Conservation (phyloP, 345 rosid species). For the Adansonia digitata region DNA sequence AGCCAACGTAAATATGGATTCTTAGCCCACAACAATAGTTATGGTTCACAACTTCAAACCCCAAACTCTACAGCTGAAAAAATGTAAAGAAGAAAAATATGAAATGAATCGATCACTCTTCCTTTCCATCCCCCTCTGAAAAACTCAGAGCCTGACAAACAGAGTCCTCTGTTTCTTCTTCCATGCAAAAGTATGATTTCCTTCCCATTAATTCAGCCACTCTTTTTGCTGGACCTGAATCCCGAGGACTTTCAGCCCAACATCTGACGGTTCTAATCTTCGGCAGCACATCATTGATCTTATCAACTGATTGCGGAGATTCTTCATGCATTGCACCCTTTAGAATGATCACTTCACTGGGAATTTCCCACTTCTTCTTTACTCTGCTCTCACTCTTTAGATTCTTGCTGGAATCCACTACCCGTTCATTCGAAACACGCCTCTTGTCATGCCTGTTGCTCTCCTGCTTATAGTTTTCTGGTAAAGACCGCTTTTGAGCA, state of each 20-base stretch:
- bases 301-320: conserved; percentile 26
- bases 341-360: conserved; percentile 44
- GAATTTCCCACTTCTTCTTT: conserved; percentile 95
- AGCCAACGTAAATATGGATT: neutral
- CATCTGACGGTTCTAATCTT: conserved; percentile 60
- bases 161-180: conserved; percentile 22
- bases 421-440: conserved; percentile 49
- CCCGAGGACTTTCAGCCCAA: conserved; percentile 64
- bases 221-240: conserved; percentile 87
- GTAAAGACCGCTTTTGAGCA: conserved; percentile 65
- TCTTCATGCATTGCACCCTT: conserved; percentile 31
- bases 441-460: conserved; percentile 49
- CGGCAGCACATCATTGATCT: conserved; percentile 39
- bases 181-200: conserved; percentile 41
- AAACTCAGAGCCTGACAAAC: conserved; percentile 47
- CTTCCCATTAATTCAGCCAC: conserved; percentile 69
- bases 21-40: conserved; percentile 22
- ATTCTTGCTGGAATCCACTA: conserved; percentile 12
- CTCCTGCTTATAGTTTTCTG: conserved; percentile 62
- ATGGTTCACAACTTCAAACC: conserved; percentile 8
- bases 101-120: conserved; percentile 4
- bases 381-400: conserved; percentile 41
- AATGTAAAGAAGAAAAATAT: neutral
- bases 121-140: conserved; percentile 30
- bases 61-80: neutral